Conservation (phyloP, 2,329 filamentous ascomycete genomes). For the Neurospora sp. region DNA sequence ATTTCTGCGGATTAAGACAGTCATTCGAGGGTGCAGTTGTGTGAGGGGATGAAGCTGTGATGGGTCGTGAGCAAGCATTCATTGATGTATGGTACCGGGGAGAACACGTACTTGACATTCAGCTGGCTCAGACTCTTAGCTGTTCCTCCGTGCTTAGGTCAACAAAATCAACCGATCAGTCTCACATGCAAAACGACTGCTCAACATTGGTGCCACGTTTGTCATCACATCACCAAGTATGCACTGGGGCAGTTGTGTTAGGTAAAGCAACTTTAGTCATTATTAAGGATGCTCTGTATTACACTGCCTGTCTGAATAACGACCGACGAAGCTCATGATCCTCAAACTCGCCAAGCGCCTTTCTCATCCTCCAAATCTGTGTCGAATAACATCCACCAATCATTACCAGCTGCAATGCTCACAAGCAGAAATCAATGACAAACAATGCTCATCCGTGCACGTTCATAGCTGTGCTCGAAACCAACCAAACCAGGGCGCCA, state of each 20-base stretch:
- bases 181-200: background rate
- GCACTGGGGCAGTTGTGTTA: background rate
- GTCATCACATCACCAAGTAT: background rate
- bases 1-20: conserved; percentile 51
- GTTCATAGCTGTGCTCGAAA: background rate
- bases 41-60: background rate
- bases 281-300: background rate
- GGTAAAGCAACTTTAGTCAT: background rate
- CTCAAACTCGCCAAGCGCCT: background rate
- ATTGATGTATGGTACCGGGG: background rate
- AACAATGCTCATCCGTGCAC: background rate
- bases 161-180: background rate
- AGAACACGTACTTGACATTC: background rate
- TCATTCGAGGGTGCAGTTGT: background rate
- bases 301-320: background rate
- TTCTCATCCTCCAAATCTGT: background rate
- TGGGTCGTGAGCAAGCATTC: background rate
- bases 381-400: background rate
- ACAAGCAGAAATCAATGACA: background rate
- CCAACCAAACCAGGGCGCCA: background rate
- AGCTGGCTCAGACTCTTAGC: background rate
- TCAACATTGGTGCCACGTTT: background rate
- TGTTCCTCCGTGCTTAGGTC: background rate
- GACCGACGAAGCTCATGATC: background rate
- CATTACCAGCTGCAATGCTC: background rate